These are phyloP conservation scores for Zymoseptoria brevis DNA, from an alignment of 2,329 filamentous ascomycete species.

Conservation along the genomic window DNA sequence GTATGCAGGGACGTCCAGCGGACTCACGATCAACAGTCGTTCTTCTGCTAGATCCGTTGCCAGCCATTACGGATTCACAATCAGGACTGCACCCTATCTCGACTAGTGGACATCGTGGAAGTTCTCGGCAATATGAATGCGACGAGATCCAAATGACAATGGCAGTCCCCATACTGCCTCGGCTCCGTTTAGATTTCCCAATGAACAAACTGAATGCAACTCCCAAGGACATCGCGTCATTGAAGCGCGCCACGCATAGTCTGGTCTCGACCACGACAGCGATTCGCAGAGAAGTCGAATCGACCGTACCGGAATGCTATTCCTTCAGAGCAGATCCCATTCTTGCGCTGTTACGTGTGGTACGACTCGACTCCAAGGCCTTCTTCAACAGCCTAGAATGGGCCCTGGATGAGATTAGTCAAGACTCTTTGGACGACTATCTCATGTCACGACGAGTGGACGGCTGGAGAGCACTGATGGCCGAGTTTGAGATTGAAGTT, in stretches of 20 bases:
- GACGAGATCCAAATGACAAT: neutral
- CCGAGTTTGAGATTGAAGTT: slow-evolving; percentile 8
- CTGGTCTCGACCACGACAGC: neutral
- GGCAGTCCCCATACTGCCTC: slow-evolving; percentile 2
- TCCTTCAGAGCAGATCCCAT: slow-evolving; percentile 1
- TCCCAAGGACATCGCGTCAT: neutral
- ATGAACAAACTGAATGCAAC: neutral
- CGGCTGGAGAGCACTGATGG: slow-evolving; percentile 9
- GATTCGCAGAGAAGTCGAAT: neutral
- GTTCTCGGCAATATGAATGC: neutral
- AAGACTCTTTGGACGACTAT: slow-evolving; percentile 12
- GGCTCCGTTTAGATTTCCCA: neutral
- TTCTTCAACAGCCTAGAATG: slow-evolving; percentile 8
- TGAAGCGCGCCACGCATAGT: neutral
- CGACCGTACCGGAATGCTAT: neutral
- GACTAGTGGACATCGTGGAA: neutral
- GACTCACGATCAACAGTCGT: slow-evolving; percentile 1
- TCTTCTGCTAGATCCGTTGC: slow-evolving; percentile 12
- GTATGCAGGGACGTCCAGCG: neutral
- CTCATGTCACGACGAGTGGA: slow-evolving; percentile 6
- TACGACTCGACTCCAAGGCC: slow-evolving; percentile 1
- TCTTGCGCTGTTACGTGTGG: slow-evolving; percentile 2
- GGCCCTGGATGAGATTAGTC: slow-evolving; percentile 7
- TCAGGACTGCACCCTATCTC: neutral
- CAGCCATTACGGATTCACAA: slow-evolving; percentile 4